Evolutionary conservation across 2,329 filamentous ascomycete genomes (phyloP), one percentile per base, ranked within the genome.

Genomic region (Paecilomyces formosus): DNA sequence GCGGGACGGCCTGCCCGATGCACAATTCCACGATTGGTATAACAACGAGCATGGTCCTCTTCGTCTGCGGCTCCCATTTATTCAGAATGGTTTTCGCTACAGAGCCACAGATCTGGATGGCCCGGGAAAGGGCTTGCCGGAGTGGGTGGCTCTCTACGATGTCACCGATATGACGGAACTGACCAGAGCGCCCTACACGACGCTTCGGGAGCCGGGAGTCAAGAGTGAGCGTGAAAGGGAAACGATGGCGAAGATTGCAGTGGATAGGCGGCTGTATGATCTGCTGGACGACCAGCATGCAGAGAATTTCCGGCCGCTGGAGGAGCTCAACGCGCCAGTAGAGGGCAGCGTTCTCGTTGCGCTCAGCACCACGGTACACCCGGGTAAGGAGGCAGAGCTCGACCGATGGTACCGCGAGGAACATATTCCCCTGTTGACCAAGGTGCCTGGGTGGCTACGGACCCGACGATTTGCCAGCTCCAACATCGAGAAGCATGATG

Each of bases 31-130:
- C 74, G 90, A 95, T 72, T 93, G 90, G 89, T 96, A 96, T 79
- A 92, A 95, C 78, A 94, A 92, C 74, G 91, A 96, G 77, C 91
- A 96, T 76, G 91, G 91, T 57, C 91, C 91, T 18, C 84, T 86
- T 15, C 88, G 91, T 54, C 82, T 95, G 6, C 87, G 90, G 54
- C 77, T 95, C 13, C 85, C 89, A 3, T 86, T 88, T 66, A 86
- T 92, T 70, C 71, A 77, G 64, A 94, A 90, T 72, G 91, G 91
- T 59, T 87, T 94, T 65, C 87, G 91, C 51, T 96, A 92, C 76
- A 82, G 81, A 26, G 88, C 89, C 8, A 82, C 77, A 15, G 89
- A 93, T 70, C 50, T 52, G 50, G 50, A 52, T 21, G 50, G 50
- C 1, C 22, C 69, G 22, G 71, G 62, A 66, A 73, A 78, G 56